phyloP scores from a whole-genome alignment of 768 basidiomycete genomes.

The Podaxis pistillaris region DNA sequence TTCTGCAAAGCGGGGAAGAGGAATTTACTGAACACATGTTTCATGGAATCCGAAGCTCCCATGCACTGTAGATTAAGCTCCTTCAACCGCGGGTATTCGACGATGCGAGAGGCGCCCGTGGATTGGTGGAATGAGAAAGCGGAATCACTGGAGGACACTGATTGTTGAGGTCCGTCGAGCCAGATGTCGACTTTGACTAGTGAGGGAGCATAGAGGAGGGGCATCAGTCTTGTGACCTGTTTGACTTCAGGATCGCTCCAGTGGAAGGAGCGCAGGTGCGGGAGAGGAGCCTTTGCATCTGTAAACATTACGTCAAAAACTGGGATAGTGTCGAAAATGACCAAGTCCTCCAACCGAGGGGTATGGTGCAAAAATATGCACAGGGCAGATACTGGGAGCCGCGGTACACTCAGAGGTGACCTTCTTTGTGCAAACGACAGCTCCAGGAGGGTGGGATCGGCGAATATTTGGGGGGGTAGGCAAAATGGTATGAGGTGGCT shows the following conservation, averaged over 20 bases:
- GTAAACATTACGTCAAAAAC: conserved; percentile 30
- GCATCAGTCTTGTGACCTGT: conserved; percentile 43
- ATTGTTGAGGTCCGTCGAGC: conserved; percentile 30
- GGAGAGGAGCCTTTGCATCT: conserved; percentile 30
- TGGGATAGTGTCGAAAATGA: conserved; percentile 40
- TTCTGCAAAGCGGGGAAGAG: conserved; percentile 42
- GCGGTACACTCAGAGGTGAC: conserved; percentile 18
- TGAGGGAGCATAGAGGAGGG: conserved; percentile 36
- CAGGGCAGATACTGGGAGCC: conserved; percentile 39
- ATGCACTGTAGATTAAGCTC: conserved; percentile 43
- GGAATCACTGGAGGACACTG: conserved; percentile 13
- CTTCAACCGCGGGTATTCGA: conserved; percentile 33
- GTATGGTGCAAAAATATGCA: conserved; percentile 34
- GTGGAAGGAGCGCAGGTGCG: conserved; percentile 40
- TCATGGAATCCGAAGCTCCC: conserved; percentile 34
- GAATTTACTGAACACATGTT: conserved; percentile 40
- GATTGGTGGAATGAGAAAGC: conserved; percentile 18
- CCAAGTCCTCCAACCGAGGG: conserved; percentile 40
- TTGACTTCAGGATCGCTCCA: conserved; percentile 45
- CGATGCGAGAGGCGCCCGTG: conserved; percentile 15
- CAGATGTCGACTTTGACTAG: conserved; percentile 45
- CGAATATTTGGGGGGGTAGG: conserved; percentile 18
- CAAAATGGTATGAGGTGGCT: not conserved
- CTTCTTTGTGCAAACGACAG: conserved; percentile 36
- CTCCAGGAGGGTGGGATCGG: conserved; percentile 40